Evolutionary conservation across 306 rosid species (phyloP), one percentile per base, ranked within the genome.

Genomic region (Dalbergia cochinchinensis): DNA sequence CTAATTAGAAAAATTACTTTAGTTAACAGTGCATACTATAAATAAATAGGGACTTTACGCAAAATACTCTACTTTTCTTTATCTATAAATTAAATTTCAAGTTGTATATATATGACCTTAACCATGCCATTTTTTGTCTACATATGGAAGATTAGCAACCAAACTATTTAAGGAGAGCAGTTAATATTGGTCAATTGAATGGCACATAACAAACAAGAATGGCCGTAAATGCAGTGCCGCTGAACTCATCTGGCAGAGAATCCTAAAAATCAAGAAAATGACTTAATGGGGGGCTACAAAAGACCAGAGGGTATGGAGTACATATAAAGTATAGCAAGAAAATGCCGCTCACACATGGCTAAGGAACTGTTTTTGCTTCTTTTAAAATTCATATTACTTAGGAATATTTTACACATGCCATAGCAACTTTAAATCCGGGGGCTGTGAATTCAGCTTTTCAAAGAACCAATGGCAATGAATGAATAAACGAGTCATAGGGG

Each of bases 271-370:
- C 33, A 62, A 65, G 47, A 47, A 62, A 76, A 51, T 5, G 5
- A 34, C 19, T 39, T 31, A 53, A 34, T 16, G 7, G 15, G 15
- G 15, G 5, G 53, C 51, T 64, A 65, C 11, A 42, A 65, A 42
- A 41, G 7, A 6, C 15, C 7, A 11, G 41, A 57, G 42, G 22
- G 55, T 57, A 58, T 18, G 62, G 47, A 41, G 12, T 57, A 57
- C 37, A 0, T 57, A 39, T 39, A 37, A 57, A 73, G 19, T 19
- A 58, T 8, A 16, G 37, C 35, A 54, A 11, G 16, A 37, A 37
- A 37, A 54, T 54, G 16, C 65, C 8, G 19, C 8, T 54, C 69
- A 42, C 78, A 74, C 78, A 74, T 61, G 70, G 18, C 33, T 15
- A 45, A 31, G 70, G 31, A 11, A 61, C 44, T 22, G 47, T n/a